phyloP scores from a whole-genome alignment of 306 rosid species.

The Cotoneaster glaucophyllus region DNA sequence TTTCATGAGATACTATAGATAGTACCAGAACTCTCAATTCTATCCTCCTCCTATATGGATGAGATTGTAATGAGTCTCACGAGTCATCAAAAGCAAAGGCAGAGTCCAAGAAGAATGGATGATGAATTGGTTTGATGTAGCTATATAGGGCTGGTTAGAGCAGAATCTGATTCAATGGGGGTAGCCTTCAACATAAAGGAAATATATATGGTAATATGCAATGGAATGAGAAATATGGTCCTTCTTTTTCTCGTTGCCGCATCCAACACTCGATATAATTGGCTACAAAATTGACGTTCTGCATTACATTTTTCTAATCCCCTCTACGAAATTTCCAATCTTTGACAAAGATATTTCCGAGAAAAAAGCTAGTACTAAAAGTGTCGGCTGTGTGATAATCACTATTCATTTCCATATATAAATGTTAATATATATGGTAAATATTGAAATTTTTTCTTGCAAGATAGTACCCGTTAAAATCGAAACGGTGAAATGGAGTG shows the following conservation, averaged over 20 bases:
- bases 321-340: background rate
- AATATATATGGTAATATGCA: background rate
- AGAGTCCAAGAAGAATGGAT: background rate
- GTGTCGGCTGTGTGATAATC: background rate
- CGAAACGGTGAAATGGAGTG: background rate
- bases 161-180: slow-evolving; percentile 33
- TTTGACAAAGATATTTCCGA: slow-evolving; percentile 16
- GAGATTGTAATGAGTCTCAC: background rate
- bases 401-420: background rate
- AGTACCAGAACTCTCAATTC: background rate
- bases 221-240: slow-evolving; percentile 12
- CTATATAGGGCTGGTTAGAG: background rate
- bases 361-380: too few species aligned
- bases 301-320: slow-evolving; percentile 6
- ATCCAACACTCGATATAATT: slow-evolving; percentile 19
- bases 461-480: background rate
- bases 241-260: slow-evolving; percentile 41
- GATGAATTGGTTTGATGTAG: background rate
- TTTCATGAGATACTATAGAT: background rate
- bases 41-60: background rate
- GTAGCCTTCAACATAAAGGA: slow-evolving; percentile 25
- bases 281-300: slow-evolving; percentile 29
- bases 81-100: background rate
- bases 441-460: background rate
- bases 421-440: background rate